A percentile compares a stretch with the other conserved stretches of the same genome.
These are phyloP conservation scores for Grigorovia jiainica DNA, from an alignment of 805 yeast species.

Conservation along the genomic window DNA sequence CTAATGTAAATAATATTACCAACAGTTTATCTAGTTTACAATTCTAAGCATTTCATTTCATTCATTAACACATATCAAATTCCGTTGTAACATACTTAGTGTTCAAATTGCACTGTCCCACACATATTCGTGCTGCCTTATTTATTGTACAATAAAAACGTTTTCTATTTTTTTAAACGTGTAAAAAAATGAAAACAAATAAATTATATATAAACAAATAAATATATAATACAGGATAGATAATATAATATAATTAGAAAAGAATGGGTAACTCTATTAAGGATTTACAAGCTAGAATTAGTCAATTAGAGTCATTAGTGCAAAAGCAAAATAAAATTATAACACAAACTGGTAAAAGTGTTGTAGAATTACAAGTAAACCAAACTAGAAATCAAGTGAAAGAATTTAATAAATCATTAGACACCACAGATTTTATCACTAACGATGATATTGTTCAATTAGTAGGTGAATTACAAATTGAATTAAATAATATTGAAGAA, in stretches of 20 bases:
- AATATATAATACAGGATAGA: not conserved
- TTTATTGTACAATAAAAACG: no score
- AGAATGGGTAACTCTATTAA: slow-evolving; percentile 74
- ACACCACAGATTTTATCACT: slow-evolving; percentile 54
- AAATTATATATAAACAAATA: slow-evolving; percentile 32
- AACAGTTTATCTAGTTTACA: slow-evolving; percentile 19
- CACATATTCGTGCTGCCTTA: no score
- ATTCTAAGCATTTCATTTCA: slow-evolving; percentile 7
- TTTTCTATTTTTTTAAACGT: no score
- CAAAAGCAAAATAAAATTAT: slow-evolving; percentile 58
- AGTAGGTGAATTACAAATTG: slow-evolving; percentile 85
- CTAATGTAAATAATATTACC: slow-evolving; percentile 11
- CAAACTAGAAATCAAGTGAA: slow-evolving; percentile 37
- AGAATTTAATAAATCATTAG: slow-evolving; percentile 19
- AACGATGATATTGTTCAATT: slow-evolving; percentile 79
- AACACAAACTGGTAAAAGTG: slow-evolving; percentile 70
- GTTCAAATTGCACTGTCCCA: no score
- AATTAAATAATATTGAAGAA: slow-evolving; percentile 69
- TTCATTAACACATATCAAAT: no score
- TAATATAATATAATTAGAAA: slow-evolving; percentile 9
- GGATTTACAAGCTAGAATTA: slow-evolving; percentile 35
- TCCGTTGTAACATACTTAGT: no score
- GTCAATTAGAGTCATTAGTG: slow-evolving; percentile 42
- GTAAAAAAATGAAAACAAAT: not conserved
- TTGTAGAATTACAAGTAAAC: slow-evolving; percentile 57